A percentile compares a stretch with the other conserved stretches of the same genome.
Conservation (phyloP, 305 asterid genomes). For the Striga hermonthica region DNA sequence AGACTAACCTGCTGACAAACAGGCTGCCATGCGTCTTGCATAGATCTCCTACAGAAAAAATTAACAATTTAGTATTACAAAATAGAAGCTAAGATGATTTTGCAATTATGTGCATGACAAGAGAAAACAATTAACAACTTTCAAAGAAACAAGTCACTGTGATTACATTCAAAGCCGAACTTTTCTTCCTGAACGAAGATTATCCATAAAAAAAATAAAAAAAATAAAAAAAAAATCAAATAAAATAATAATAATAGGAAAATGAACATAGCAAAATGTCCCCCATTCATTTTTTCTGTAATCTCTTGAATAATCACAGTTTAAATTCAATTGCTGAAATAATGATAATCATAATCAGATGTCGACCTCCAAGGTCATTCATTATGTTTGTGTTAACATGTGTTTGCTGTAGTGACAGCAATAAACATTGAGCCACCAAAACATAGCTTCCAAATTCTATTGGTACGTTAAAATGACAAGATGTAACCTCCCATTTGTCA, state of each 20-base stretch:
- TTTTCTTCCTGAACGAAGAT: constrained; percentile 13
- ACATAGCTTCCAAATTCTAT: not conserved
- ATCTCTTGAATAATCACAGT: not conserved
- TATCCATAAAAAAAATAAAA: constrained; percentile 2
- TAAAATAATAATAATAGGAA: too few species aligned
- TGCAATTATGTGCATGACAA: constrained; percentile 13
- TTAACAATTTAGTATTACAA: constrained; percentile 21
- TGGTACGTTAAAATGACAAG: not conserved
- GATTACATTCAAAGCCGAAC: constrained; percentile 12
- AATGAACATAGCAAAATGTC: too few species aligned
- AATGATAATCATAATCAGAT: not conserved
- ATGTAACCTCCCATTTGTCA: constrained; percentile 5
- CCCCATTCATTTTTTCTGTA: too few species aligned
- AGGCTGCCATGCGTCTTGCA: constrained; percentile 79
- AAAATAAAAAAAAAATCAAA: not conserved
- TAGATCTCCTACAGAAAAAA: constrained; percentile 65
- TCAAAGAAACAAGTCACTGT: constrained; percentile 10
- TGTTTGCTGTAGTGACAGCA: not conserved
- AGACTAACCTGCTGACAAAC: constrained; percentile 78
- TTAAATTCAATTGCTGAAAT: not conserved
- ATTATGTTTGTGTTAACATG: not conserved
- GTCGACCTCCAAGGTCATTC: not conserved
- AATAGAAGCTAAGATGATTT: constrained; percentile 23
- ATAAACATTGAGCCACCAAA: not conserved
- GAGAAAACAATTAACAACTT: constrained; percentile 8